Evolutionary conservation across 2,329 filamentous ascomycete species (phyloP).

Genomic region (Hortaea werneckii): DNA sequence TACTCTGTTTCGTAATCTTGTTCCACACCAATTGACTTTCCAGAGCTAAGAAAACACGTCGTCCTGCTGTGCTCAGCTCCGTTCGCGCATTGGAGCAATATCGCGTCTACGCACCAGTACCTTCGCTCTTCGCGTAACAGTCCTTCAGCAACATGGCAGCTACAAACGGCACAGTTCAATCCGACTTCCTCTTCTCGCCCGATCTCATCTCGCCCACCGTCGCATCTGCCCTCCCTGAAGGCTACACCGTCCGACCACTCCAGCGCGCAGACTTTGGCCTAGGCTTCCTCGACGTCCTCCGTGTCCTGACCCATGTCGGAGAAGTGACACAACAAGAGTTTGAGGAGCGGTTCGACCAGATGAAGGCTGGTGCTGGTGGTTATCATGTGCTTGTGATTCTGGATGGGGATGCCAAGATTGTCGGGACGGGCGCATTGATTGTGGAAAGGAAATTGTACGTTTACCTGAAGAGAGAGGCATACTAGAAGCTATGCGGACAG

Average conservation of each 20-base stretch:
- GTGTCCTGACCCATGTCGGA: slow-evolving; percentile 86
- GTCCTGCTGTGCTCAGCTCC: too few species aligned
- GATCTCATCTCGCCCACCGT: slow-evolving; percentile 71
- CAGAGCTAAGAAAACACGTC: too few species aligned
- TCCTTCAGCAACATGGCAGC: too few species aligned
- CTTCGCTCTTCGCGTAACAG: too few species aligned
- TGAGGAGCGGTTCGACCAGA: slow-evolving; percentile 72
- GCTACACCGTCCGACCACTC: slow-evolving; percentile 75
- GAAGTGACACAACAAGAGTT: slow-evolving; percentile 69
- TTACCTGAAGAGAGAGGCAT: neutral
- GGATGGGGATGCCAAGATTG: slow-evolving; percentile 59
- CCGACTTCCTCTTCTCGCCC: slow-evolving; percentile 55
- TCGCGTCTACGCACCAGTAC: too few species aligned
- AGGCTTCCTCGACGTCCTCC: slow-evolving; percentile 83
- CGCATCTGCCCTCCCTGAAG: slow-evolving; percentile 59
- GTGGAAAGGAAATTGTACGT: slow-evolving; percentile 89
- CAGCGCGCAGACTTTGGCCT: slow-evolving; percentile 65
- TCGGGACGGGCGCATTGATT: slow-evolving; percentile 83
- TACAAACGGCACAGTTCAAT: too few species aligned
- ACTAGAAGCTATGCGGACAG: neutral
- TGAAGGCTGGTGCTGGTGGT: slow-evolving; percentile 52
- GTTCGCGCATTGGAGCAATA: too few species aligned
- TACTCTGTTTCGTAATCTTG: too few species aligned
- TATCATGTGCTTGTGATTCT: slow-evolving; percentile 85
- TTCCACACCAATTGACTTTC: too few species aligned